Percentiles rank a stretch among this genome's conserved stretches.
Conservation (phyloP, 73 alveolate species). For the Stentor coeruleus region DNA sequence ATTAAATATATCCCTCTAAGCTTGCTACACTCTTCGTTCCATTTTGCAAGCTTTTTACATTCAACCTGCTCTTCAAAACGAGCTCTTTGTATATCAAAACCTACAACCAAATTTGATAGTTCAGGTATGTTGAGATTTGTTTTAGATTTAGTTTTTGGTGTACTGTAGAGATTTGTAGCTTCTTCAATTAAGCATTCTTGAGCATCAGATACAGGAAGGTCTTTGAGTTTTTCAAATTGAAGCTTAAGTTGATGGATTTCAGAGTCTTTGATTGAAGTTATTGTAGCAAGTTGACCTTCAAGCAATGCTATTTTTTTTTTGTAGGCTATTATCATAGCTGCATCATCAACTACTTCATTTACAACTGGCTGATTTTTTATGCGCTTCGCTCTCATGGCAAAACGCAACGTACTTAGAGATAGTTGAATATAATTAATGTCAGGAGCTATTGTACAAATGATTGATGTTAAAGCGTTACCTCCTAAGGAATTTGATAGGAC, state of each 20-base stretch:
- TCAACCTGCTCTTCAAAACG: background rate
- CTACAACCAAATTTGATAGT: no score
- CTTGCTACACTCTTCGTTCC: slow-evolving; percentile 16
- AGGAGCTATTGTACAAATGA: slow-evolving; percentile 92
- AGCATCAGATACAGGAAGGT: no score
- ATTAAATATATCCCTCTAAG: background rate
- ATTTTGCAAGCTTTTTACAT: background rate
- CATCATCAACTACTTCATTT: slow-evolving; percentile 48
- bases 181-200: no score
- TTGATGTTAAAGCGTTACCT: slow-evolving; percentile 89
- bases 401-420: slow-evolving; percentile 82
- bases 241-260: slow-evolving; percentile 26
- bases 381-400: slow-evolving; percentile 86
- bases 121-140: no score
- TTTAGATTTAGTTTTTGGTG: no score
- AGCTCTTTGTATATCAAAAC: background rate
- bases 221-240: slow-evolving; percentile 17
- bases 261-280: slow-evolving; percentile 17
- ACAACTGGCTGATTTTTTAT: slow-evolving; percentile 63
- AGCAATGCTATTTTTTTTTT: slow-evolving; percentile 33
- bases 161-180: no score
- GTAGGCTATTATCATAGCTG: slow-evolving; percentile 24
- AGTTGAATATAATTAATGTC: slow-evolving; percentile 56
- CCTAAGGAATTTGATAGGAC: slow-evolving; percentile 87
- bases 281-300: slow-evolving; percentile 22